Evolutionary conservation across 345 rosid genomes (phyloP), one percentile per base, ranked within the genome.

Genomic region (Hevea brasiliensis): DNA sequence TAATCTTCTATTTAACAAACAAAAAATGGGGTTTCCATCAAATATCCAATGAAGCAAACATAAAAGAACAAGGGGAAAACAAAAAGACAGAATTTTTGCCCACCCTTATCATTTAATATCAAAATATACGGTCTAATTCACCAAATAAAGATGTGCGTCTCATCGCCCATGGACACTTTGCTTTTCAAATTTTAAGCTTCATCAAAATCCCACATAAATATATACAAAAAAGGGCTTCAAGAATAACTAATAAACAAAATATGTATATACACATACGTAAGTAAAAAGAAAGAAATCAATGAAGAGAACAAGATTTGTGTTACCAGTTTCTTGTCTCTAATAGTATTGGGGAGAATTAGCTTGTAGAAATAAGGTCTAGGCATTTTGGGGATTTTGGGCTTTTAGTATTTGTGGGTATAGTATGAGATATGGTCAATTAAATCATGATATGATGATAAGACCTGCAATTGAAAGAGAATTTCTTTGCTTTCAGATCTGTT

Each of bases 341-440:
- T 77, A 75, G 93, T 83, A 67, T 86, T 81, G 67, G 89, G 66
- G 80, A 89, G 85, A 68, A 93, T 85, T 76, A 85, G 77, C 89
- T 85, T 93, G 81, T 90, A 86, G 72, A 93, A 93, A 84, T 77
- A 85, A 79, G 97, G 97, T 75, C 88, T 87, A 56, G 91, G 92
- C 97, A 91, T 87, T 74, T 80, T 72, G 79, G 65, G 61, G 63
- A 40, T 13, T 51, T 32, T 32, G 8, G 20, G 35, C 40, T 12
- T 62, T 40, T 62, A 41, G 35, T 3, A 14, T 18, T 7, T 26
- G 68, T 41, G 20, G 44, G 27, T 41, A n/a, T 14, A 32, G 4
- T 32, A 32, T 47, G 77, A 70, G 23, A 27, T 7, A 21, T 29
- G 29, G 77, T 54, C 47, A 65, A 76, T 85, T 84, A 87, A 87